Percentiles rank a stretch among this genome's conserved stretches.
phyloP scores from a whole-genome alignment of 2,329 filamentous ascomycete species.

The Amphichorda felina region DNA sequence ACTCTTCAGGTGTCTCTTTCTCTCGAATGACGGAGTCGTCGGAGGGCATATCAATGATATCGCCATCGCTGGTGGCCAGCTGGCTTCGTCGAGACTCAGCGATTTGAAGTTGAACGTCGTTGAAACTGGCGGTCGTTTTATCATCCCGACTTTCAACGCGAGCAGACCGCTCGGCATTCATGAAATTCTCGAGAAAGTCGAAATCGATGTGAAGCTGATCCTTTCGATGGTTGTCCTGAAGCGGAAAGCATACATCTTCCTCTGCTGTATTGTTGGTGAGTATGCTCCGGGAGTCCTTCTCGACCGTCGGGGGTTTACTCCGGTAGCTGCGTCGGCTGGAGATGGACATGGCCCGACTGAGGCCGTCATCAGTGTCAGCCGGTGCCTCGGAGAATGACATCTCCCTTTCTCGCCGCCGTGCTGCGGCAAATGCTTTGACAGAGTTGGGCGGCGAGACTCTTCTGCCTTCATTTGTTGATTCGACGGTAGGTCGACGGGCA shows the following conservation, averaged over 20 bases:
- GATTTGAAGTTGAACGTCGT: slow-evolving; percentile 18
- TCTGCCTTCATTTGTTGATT: slow-evolving; percentile 45
- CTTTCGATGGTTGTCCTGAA: slow-evolving; percentile 52
- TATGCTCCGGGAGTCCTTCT: slow-evolving; percentile 49
- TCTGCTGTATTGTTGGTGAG: slow-evolving; percentile 61
- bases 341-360: slow-evolving; percentile 62
- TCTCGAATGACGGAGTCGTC: slow-evolving; percentile 31
- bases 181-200: slow-evolving; percentile 87
- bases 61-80: slow-evolving; percentile 41
- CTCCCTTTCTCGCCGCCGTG: slow-evolving; percentile 72
- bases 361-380: slow-evolving; percentile 28
- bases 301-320: slow-evolving; percentile 47
- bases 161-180: slow-evolving; percentile 46
- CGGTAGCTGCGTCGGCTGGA: slow-evolving; percentile 49
- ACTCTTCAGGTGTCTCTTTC: slow-evolving; percentile 26
- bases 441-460: slow-evolving; percentile 88
- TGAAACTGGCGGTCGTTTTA: slow-evolving; percentile 20
- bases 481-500: slow-evolving; percentile 43
- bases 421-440: slow-evolving; percentile 91
- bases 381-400: slow-evolving; percentile 39
- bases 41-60: slow-evolving; percentile 42
- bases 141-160: slow-evolving; percentile 37
- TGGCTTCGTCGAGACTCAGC: slow-evolving; percentile 16
- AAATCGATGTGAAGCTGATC: slow-evolving; percentile 80
- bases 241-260: slow-evolving; percentile 81